Evolutionary conservation across 352 stramenopile genomes (phyloP).

Genomic region (Phytopythium sindhum): DNA sequence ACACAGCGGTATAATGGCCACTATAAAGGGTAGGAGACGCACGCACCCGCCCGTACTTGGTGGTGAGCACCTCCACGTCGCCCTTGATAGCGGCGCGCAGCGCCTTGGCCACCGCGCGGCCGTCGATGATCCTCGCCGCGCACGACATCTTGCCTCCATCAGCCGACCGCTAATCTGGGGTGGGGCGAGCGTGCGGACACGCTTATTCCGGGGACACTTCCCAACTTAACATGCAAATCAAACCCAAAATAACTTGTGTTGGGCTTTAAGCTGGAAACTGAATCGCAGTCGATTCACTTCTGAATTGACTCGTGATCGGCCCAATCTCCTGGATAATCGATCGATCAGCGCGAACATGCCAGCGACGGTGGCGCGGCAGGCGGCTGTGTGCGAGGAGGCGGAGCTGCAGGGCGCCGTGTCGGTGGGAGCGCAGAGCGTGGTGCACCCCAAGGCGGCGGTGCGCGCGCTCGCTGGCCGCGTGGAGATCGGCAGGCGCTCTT

Average conservation of each 20-base stretch:
- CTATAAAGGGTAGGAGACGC: not conserved
- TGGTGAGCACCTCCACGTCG: conserved; percentile 53
- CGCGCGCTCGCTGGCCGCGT: conserved; percentile 32
- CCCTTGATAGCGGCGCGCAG: conserved; percentile 54
- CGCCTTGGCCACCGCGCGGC: conserved; percentile 64
- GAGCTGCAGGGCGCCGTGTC: conserved; percentile 36
- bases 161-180: not conserved
- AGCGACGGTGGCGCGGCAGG: conserved; percentile 22
- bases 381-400: conserved; percentile 50
- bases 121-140: conserved; percentile 55
- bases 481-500: conserved; percentile 59
- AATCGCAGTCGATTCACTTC: too few relatives aligned
- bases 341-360: not conserved
- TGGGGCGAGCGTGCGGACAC: not conserved
- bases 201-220: not conserved
- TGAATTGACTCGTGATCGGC: not conserved
- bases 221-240: not conserved
- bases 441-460: conserved; percentile 48
- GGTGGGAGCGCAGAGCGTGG: conserved; percentile 35
- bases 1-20: too few relatives aligned
- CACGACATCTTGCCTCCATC: not conserved
- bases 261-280: too few relatives aligned
- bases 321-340: too few relatives aligned
- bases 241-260: too few relatives aligned
- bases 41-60: conserved; percentile 46